Conservation (phyloP, 2,329 filamentous ascomycete genomes). For the Penicillium freii region DNA sequence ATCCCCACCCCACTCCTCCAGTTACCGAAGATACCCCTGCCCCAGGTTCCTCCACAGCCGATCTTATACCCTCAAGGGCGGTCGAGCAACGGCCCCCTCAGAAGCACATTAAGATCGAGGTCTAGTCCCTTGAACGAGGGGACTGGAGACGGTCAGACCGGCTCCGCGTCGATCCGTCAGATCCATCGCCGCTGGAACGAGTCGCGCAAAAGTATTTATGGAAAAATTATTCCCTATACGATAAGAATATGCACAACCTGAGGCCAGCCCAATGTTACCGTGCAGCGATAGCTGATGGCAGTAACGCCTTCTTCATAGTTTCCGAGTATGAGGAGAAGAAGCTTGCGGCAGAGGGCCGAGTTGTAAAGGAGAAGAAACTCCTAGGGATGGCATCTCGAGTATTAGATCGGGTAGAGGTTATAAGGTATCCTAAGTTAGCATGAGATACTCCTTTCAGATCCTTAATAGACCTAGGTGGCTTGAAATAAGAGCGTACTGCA, state of each 20-base stretch:
- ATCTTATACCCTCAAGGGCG: no score
- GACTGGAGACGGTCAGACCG: constrained; percentile 12
- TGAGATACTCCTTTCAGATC: constrained; percentile 2
- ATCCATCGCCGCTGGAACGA: constrained; percentile 13
- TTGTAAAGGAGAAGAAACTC: constrained; percentile 6
- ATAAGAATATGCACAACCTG: constrained; percentile 4
- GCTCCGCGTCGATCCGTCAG: constrained; percentile 10
- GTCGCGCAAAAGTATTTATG: constrained; percentile 14
- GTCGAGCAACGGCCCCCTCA: no score
- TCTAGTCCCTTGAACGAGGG: constrained; percentile 8
- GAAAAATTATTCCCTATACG: constrained; percentile 17
- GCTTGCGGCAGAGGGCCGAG: not conserved
- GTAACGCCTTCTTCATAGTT: constrained; percentile 6
- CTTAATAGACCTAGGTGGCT: not conserved
- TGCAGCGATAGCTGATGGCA: constrained; percentile 3
- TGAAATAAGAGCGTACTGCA: not conserved
- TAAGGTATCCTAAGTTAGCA: not conserved
- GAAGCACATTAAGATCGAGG: no score
- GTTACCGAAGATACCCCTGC: no score
- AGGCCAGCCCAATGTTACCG: constrained; percentile 11
- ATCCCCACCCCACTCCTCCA: no score
- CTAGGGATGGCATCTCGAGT: constrained; percentile 2
- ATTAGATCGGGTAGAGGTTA: constrained; percentile 1
- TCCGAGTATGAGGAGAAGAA: constrained; percentile 1
- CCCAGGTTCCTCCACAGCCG: no score